These are phyloP conservation scores for Caloboletus firmus DNA, from an alignment of 1,284 basidiomycete genomes.

Conservation along the genomic window DNA sequence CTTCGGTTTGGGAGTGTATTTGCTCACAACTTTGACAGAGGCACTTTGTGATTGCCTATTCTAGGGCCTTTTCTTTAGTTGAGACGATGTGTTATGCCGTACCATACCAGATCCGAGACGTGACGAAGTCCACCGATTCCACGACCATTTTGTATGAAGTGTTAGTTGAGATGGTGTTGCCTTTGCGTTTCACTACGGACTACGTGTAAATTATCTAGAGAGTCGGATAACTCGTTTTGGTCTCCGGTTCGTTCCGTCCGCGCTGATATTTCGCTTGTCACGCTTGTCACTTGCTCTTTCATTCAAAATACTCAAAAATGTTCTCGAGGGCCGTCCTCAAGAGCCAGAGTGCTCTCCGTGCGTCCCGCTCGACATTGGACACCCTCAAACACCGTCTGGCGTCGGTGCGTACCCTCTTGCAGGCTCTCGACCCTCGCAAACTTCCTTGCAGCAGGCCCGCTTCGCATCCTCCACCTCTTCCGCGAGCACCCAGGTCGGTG, in stretches of 20 bases:
- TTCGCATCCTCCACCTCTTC: conserved; percentile 64
- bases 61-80: conserved; percentile 33
- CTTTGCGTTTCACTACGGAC: conserved; percentile 10
- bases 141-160: conserved; percentile 21
- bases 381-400: conserved; percentile 44
- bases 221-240: conserved; percentile 24
- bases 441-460: conserved; percentile 50
- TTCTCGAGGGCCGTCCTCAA: conserved; percentile 69
- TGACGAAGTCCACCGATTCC: conserved; percentile 7
- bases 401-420: conserved; percentile 39
- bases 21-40: conserved; percentile 43
- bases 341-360: conserved; percentile 29
- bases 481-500: conserved; percentile 58
- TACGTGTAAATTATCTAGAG: conserved; percentile 36
- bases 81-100: conserved; percentile 1
- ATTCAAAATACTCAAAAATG: conserved; percentile 60
- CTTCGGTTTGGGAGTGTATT: not conserved
- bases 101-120: conserved; percentile 22
- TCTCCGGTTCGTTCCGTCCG: conserved; percentile 37
- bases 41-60: conserved; percentile 70
- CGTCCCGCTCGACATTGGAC: conserved; percentile 42
- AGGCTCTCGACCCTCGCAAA: conserved; percentile 11
- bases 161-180: conserved; percentile 10
- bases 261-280: conserved; percentile 20
- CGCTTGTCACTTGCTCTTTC: conserved; percentile 31